Evolutionary conservation across 768 basidiomycete species (phyloP).

Genomic region (Tricholoma sp.): DNA sequence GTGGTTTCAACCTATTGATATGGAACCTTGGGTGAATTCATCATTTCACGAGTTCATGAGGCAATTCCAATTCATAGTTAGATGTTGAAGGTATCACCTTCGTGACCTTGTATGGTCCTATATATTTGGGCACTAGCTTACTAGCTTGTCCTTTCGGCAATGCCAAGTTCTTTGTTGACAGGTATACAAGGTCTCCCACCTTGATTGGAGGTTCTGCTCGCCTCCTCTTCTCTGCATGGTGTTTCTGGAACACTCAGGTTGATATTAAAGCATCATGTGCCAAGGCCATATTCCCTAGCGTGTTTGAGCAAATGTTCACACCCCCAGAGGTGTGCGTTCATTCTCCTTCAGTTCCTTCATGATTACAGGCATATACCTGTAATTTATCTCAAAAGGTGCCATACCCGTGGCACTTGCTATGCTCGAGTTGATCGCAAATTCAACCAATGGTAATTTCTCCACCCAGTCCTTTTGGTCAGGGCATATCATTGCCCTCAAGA

Average conservation of each 20-base stretch:
- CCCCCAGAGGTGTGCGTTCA: neutral
- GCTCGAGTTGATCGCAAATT: neutral
- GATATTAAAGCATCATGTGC: neutral
- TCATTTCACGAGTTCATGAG: neutral
- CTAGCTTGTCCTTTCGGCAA: neutral
- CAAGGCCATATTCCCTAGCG: neutral
- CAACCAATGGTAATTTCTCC: neutral
- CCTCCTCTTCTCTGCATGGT: neutral
- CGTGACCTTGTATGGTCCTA: neutral
- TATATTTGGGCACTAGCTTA: neutral
- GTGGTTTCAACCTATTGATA: neutral
- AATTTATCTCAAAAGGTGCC: neutral
- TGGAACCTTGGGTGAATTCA: neutral
- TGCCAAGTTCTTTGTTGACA: neutral
- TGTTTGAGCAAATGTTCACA: neutral
- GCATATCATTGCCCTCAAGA: neutral
- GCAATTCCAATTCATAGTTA: neutral
- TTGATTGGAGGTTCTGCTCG: neutral
- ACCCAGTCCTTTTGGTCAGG: neutral
- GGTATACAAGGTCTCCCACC: neutral
- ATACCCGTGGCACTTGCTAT: neutral
- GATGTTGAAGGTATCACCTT: neutral
- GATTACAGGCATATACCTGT: conserved; percentile 21
- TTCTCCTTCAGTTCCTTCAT: conserved; percentile 4
- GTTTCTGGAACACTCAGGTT: neutral